A percentile compares a stretch with the other conserved stretches of the same genome.
Conservation (phyloP, 345 rosid species). For the Salix purpurea region DNA sequence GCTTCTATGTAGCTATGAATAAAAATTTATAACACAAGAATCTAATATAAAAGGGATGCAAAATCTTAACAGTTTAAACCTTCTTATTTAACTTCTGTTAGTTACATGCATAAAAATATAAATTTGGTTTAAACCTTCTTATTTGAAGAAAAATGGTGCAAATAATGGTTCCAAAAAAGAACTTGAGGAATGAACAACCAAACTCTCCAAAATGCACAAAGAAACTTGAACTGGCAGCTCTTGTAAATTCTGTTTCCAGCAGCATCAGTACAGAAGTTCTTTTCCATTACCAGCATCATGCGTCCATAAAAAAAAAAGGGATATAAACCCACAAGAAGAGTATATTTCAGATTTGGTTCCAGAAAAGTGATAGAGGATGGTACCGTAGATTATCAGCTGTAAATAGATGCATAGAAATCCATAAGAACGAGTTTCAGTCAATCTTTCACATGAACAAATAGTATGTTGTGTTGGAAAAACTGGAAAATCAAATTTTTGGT, state of each 20-base stretch:
- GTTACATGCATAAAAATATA: background rate
- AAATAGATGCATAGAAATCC: constrained; percentile 15
- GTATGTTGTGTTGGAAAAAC: too few species aligned
- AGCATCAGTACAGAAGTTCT: constrained; percentile 58
- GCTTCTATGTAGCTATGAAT: background rate
- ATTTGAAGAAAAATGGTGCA: background rate
- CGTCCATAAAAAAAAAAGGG: constrained; percentile 52
- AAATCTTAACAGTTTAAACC: background rate
- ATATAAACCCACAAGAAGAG: constrained; percentile 62
- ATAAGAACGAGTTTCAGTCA: background rate
- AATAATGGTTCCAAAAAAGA: background rate
- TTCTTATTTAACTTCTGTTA: background rate
- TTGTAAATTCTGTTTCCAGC: constrained; percentile 68
- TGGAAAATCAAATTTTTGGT: too few species aligned
- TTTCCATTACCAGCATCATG: constrained; percentile 65
- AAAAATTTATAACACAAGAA: background rate
- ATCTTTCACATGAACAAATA: background rate
- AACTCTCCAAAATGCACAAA: constrained; percentile 71
- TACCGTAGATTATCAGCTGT: constrained; percentile 88
- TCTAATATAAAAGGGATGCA: background rate
- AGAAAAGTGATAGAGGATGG: constrained; percentile 63
- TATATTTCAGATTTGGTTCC: constrained; percentile 55
- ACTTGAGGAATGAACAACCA: background rate
- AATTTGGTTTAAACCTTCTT: too few species aligned
- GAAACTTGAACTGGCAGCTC: constrained; percentile 64